Conservation (phyloP, 2,329 filamentous ascomycete genomes). For the Exserohilum rostratum region DNA sequence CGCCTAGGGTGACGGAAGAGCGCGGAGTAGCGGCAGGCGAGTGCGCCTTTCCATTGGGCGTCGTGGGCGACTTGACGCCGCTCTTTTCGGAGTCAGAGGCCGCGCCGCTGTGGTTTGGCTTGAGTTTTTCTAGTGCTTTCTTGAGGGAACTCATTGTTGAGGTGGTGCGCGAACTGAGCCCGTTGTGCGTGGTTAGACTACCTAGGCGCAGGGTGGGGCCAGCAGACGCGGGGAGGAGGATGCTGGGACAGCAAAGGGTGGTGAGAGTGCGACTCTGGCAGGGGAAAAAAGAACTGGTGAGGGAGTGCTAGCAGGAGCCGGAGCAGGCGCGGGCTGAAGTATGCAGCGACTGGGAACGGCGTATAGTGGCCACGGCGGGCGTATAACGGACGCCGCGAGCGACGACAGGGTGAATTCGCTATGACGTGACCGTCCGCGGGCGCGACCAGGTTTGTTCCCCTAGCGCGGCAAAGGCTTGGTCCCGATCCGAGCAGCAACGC, state of each 20-base stretch:
- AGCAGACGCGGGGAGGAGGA: constrained; percentile 24
- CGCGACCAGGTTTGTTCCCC: constrained; percentile 1
- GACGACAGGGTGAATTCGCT: constrained; percentile 6
- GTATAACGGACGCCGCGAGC: not conserved
- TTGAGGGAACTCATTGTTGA: constrained; percentile 50
- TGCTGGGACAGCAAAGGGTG: constrained; percentile 7
- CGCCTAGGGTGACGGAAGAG: constrained; percentile 34
- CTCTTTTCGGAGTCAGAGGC: constrained; percentile 46
- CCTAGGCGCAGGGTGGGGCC: constrained; percentile 35
- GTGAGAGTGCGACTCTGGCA: not conserved
- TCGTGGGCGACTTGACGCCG: constrained; percentile 34
- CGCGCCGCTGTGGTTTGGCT: constrained; percentile 42
- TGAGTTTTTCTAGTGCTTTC: constrained; percentile 54
- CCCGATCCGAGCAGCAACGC: not conserved
- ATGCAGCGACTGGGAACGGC: constrained; percentile 1
- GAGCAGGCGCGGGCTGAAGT: constrained; percentile 7
- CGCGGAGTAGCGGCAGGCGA: constrained; percentile 36
- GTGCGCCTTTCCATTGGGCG: constrained; percentile 32
- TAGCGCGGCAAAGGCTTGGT: constrained; percentile 6
- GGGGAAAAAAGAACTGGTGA: not conserved
- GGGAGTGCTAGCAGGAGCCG: not conserved
- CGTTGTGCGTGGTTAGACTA: constrained; percentile 36
- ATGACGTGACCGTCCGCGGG: constrained; percentile 10
- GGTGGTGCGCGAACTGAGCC: constrained; percentile 29
- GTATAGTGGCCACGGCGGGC: not conserved